Base-by-base conservation (phyloP, 202 grass and related monocot genomes). In the Setaria viridis region DNA sequence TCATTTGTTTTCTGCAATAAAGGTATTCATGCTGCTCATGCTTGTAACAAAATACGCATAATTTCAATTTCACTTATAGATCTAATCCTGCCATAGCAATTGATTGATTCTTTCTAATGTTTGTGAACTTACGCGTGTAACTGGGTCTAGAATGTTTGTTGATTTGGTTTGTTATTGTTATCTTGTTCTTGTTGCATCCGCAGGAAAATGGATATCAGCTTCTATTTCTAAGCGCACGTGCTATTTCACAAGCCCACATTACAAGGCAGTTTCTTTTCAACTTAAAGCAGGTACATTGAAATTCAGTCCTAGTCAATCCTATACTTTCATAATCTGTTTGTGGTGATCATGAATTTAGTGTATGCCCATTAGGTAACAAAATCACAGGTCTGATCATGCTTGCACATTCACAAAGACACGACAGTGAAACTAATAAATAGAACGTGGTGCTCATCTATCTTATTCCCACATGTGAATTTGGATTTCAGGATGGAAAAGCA, bases 191-290 rank as follows among this genome's bases (percentile, higher is more conserved):
- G 72, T 82, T 63, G 49, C 79, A 62, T 83, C 47, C 69, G 70
- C 79, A 99, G 93, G 96, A 99, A 69, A 99, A 99, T 90, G 96
- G 96, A 87, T 99, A 99, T 76, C 96, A 99, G 70, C 80, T 99
- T 75, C 81, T 99, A 62, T 99, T 99, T 85, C 84, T 99, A 50
- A 99, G 96, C 66, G 96, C 96, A 62, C 89, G 93, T n/a, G 77
- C 96, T 85, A 99, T 99, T 91, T 99, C 96, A 80, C 96, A 99
- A 84, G 96, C 96, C 67, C 93, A 95, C 85, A 46, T 99, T 20
- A 99, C 96, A 69, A 89, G 93, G 70, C 91, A 86, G 50, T 99
- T 95, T 79, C 96, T 99, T 88, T 91, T 92, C 81, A 98, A 94
- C 80, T 88, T 98, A 82, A 98, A 95, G 87, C 96, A 98, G 93